Percentiles rank a stretch among this genome's conserved stretches.
Conservation (phyloP, 345 rosid genomes). For the Linum trigynum region DNA sequence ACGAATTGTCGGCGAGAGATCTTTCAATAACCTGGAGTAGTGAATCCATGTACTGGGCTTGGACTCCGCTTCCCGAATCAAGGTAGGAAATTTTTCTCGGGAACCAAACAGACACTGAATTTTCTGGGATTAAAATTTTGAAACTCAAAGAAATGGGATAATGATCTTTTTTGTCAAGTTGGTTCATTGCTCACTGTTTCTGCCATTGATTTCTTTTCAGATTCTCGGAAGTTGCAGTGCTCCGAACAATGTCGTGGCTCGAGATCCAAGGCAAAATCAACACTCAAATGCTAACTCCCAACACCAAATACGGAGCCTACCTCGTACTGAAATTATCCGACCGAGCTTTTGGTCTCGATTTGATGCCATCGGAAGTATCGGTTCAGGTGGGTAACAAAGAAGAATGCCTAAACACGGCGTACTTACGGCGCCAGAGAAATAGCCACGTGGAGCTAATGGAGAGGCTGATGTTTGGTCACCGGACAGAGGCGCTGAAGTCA, state of each 20-base stretch:
- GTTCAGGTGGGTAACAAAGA: conserved; percentile 16
- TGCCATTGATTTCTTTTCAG: conserved; percentile 30
- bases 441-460: conserved; percentile 7
- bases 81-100: no score
- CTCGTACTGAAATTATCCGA: conserved; percentile 30
- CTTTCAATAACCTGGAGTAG: conserved; percentile 45
- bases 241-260: conserved; percentile 32
- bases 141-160: no score
- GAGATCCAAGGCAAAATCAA: conserved; percentile 35
- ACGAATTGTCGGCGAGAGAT: conserved; percentile 55
- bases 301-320: conserved; percentile 45
- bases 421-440: background rate
- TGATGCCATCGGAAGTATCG: conserved; percentile 34
- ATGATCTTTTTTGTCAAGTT: background rate
- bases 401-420: conserved; percentile 3
- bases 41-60: conserved; percentile 44
- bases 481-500: conserved; percentile 10
- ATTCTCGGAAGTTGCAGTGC: conserved; percentile 39
- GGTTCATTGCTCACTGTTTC: conserved; percentile 40
- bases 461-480: conserved; percentile 5
- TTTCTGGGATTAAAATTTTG: no score
- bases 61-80: conserved; percentile 43
- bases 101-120: no score
- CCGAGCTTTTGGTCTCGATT: conserved; percentile 44
- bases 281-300: conserved; percentile 27